A percentile compares a stretch with the other conserved stretches of the same genome.
Evolutionary conservation across 495 filamentous ascomycete genomes (phyloP).

Genomic region (Neurospora sp.): DNA sequence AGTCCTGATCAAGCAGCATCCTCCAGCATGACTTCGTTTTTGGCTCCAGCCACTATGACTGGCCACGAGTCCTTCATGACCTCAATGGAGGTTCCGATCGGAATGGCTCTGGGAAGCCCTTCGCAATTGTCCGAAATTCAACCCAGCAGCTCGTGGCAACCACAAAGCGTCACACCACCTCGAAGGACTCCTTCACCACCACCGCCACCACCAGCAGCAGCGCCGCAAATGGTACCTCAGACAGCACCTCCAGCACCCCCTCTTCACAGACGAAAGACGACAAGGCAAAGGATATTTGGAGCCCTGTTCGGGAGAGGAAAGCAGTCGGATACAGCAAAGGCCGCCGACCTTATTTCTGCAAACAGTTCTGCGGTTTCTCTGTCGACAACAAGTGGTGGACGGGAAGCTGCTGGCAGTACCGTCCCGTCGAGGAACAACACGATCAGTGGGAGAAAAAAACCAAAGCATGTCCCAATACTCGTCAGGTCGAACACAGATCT

Average conservation of each 20-base stretch:
- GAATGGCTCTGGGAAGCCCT: slow-evolving; percentile 52
- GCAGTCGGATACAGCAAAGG: slow-evolving; percentile 15
- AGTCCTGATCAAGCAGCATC: slow-evolving; percentile 19
- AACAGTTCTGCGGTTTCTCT: slow-evolving; percentile 9
- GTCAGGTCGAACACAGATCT: slow-evolving; percentile 29
- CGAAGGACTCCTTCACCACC: slow-evolving; percentile 5
- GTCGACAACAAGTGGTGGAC: slow-evolving; percentile 1
- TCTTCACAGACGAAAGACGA: slow-evolving; percentile 30
- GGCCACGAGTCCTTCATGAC: slow-evolving; percentile 30
- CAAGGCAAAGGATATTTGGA: slow-evolving; percentile 40
- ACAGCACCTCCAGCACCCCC: slow-evolving; percentile 13
- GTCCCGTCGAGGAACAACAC: slow-evolving; percentile 30
- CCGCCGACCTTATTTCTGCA: slow-evolving; percentile 5
- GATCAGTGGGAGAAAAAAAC: slow-evolving; percentile 12
- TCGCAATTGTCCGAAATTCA: slow-evolving; percentile 7
- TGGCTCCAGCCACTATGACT: slow-evolving; percentile 6
- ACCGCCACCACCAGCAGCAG: slow-evolving; percentile 14
- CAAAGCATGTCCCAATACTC: slow-evolving; percentile 29
- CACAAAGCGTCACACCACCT: slow-evolving; percentile 7
- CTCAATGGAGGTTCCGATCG: slow-evolving; percentile 34
- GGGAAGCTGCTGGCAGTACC: background rate
- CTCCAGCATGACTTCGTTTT: background rate
- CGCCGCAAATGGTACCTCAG: background rate
- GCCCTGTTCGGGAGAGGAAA: slow-evolving; percentile 38
- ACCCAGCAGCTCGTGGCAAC: slow-evolving; percentile 10